These are phyloP conservation scores for Penstemon newberryi DNA, from an alignment of 257 asterid genomes.

Conservation along the genomic window DNA sequence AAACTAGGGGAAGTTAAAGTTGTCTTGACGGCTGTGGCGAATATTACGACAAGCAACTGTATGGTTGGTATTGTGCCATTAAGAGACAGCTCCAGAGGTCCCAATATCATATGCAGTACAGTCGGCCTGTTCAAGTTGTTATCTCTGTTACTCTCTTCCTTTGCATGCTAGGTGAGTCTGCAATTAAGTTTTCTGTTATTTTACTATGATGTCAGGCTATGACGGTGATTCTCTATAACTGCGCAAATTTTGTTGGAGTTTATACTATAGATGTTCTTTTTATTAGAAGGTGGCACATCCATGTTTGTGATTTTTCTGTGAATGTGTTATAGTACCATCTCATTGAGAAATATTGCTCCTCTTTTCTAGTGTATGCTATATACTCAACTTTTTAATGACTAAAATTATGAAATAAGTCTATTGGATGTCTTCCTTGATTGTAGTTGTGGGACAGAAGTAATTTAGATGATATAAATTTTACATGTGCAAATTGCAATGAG, in stretches of 20 bases:
- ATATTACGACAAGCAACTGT: slow-evolving; percentile 62
- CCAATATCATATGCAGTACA: slow-evolving; percentile 79
- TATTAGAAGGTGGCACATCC: background rate
- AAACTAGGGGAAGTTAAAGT: slow-evolving; percentile 66
- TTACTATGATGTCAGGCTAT: slow-evolving; percentile 19
- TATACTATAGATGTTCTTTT: background rate
- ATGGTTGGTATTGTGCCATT: slow-evolving; percentile 79
- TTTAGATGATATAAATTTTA: slow-evolving; percentile 5
- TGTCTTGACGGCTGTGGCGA: slow-evolving; percentile 68
- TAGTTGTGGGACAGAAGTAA: background rate
- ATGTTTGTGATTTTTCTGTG: slow-evolving; percentile 10
- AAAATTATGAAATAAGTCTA: background rate
- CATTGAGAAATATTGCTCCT: slow-evolving; percentile 1
- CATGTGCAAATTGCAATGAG: background rate
- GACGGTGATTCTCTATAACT: background rate
- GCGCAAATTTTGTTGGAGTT: background rate
- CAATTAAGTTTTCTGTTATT: slow-evolving; percentile 7
- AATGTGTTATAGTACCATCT: slow-evolving; percentile 2
- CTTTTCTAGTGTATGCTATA: slow-evolving; percentile 1
- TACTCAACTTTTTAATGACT: background rate
- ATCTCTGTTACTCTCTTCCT: slow-evolving; percentile 55
- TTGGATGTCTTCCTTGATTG: background rate
- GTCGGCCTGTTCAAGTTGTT: slow-evolving; percentile 65
- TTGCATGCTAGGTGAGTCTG: slow-evolving; percentile 73
- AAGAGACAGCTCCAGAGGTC: slow-evolving; percentile 90